phyloP scores from a whole-genome alignment of 139 green algal genomes.

The Volvox reticuliferus region DNA sequence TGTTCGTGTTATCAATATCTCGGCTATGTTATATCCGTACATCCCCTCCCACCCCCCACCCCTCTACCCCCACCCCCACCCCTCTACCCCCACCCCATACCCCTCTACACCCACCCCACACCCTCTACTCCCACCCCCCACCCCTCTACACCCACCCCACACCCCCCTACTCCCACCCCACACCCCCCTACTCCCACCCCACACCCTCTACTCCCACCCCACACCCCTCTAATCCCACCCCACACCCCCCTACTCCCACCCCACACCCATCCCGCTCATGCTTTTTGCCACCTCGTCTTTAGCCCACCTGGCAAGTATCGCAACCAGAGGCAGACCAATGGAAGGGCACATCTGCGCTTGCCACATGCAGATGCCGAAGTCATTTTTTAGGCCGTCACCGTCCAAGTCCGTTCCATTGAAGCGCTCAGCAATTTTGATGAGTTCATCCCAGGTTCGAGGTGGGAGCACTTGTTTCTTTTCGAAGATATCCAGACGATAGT shows the following conservation, averaged over 20 bases:
- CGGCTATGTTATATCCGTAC: too few relatives aligned
- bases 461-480: neutral
- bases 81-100: neutral
- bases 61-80: neutral
- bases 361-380: slow-evolving; percentile 32
- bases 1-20: too few relatives aligned
- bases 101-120: neutral
- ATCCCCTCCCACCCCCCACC: neutral
- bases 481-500: slow-evolving; percentile 13
- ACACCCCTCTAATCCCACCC: too few relatives aligned
- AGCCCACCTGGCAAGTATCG: neutral
- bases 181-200: neutral
- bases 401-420: slow-evolving; percentile 31
- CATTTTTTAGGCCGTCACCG: neutral
- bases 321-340: neutral
- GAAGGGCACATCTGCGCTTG: neutral
- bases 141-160: neutral
- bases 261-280: too few relatives aligned
- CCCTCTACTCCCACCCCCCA: neutral
- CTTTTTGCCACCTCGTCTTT: neutral
- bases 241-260: too few relatives aligned
- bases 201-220: too few relatives aligned
- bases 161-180: neutral
- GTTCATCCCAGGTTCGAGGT: slow-evolving; percentile 18
- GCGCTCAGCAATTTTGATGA: neutral